Conservation (phyloP, 805 yeast species). For the Saccharomycopsis guyanensis region DNA sequence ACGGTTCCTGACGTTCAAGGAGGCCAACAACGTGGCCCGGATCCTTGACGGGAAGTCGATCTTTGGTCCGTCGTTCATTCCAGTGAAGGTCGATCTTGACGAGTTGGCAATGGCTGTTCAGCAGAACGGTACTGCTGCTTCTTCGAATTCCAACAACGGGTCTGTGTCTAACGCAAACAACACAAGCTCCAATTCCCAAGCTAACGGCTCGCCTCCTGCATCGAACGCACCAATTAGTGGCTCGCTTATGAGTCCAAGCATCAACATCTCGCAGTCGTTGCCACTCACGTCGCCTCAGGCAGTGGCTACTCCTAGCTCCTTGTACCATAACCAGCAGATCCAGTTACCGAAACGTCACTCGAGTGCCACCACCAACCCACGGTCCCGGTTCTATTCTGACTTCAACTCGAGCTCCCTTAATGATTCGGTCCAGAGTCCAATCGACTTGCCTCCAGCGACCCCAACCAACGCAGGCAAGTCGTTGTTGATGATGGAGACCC, state of each 20-base stretch:
- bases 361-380: background rate
- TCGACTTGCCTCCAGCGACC: constrained; percentile 22
- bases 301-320: constrained; percentile 1
- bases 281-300: constrained; percentile 4
- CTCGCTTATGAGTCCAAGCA: constrained; percentile 3
- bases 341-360: constrained; percentile 16
- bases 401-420: too few species aligned
- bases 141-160: background rate
- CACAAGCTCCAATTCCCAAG: constrained; percentile 3
- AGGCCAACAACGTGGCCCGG: constrained; percentile 13
- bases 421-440: constrained; percentile 13
- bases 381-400: constrained; percentile 17
- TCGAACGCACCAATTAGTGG: background rate
- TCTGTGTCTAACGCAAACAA: too few species aligned
- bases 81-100: constrained; percentile 16
- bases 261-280: background rate
- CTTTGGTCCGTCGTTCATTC: constrained; percentile 16
- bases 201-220: background rate
- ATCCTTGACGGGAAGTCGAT: constrained; percentile 14
- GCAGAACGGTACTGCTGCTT: background rate
- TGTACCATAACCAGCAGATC: constrained; percentile 13
- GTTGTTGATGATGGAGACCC: constrained; percentile 38
- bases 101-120: background rate
- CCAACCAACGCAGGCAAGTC: constrained; percentile 32
- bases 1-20: constrained; percentile 4